These are phyloP conservation scores for Fraxinus quadrangulata DNA, from an alignment of 257 asterid species.

Conservation along the genomic window DNA sequence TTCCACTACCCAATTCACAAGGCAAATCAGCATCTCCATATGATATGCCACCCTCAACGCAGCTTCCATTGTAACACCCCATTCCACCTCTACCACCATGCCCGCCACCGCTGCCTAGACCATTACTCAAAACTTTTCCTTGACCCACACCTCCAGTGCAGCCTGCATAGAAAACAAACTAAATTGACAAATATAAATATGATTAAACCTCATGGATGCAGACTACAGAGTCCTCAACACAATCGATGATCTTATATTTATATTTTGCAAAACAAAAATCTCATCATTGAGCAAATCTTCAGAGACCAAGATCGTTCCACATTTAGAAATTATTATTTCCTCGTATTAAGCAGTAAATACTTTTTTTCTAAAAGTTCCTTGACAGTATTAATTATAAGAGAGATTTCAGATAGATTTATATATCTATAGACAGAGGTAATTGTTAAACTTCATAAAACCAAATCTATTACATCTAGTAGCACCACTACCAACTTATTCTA, in stretches of 20 bases:
- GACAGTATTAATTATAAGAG: background rate
- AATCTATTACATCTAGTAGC: background rate
- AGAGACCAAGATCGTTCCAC: background rate
- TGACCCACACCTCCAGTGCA: conserved; percentile 89
- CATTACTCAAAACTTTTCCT: conserved; percentile 60
- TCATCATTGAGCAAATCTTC: background rate
- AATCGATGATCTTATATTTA: background rate
- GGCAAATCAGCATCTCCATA: conserved; percentile 86
- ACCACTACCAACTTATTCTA: background rate
- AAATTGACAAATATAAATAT: conserved; percentile 15
- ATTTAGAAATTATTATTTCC: background rate
- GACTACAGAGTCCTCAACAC: conserved; percentile 1
- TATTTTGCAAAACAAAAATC: background rate
- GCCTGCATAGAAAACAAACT: conserved; percentile 52
- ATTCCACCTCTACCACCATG: conserved; percentile 97
- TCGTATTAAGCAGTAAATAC: background rate
- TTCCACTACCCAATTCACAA: conserved; percentile 97
- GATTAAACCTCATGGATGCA: conserved; percentile 1
- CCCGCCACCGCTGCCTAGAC: conserved; percentile 94
- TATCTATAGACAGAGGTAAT: background rate
- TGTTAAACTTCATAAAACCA: background rate
- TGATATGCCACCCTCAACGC: conserved; percentile 76
- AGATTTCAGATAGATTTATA: background rate
- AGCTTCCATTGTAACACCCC: conserved; percentile 73
- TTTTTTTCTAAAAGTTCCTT: background rate